Base-by-base conservation (phyloP, 2,329 filamentous ascomycete genomes). In the Stachybotrys chartarum region DNA sequence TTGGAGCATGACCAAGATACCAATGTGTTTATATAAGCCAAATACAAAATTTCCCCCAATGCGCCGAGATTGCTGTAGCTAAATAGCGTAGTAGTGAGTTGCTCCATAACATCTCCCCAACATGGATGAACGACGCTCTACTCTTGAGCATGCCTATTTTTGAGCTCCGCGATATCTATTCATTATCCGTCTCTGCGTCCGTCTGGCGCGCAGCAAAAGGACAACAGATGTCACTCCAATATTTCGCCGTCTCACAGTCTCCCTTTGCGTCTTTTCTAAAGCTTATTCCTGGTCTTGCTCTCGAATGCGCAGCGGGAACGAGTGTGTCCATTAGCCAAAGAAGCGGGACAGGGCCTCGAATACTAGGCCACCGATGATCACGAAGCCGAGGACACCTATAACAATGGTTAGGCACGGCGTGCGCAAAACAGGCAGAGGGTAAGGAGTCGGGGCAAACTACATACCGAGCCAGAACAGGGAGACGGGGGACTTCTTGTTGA, bases 401-500 rank as follows among this genome's bases (percentile, higher is more conserved):
- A 49, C 35, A 32, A 24, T 18, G 14, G 30, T 57, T 42, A 59
- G 48, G 62, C 50, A 7, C 24, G 24, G 24, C 4, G 24, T 50
- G 48, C 8, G 5, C 12, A 30, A 50, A 47, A n/a, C 3, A n/a
- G 31, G 49, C 35, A 55, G 11, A 31, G 30, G 7, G 39, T 18
- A 4, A 24, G 4, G 24, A 24, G 24, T 30, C 12, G 14, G n/a
- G 16, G 44, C 51, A 31, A 14, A 42, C 2, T n/a, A 72, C 76
- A 60, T 75, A 87, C 85, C 75, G 39, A 88, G 71, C 82, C 82
- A 85, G 60, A 86, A 66, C n/a, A 80, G 76, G 32, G 84, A 85
- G 66, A 88, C 80, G 60, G 84, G 80, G 55, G 82, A 79, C 78
- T 85, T 85, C 58, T 66, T 61, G 24, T 24, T 42, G 55, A 72